A percentile compares a stretch with the other conserved stretches of the same genome.
phyloP scores from a whole-genome alignment of 192 early-diverging fungal species.

The Backusella circina region DNA sequence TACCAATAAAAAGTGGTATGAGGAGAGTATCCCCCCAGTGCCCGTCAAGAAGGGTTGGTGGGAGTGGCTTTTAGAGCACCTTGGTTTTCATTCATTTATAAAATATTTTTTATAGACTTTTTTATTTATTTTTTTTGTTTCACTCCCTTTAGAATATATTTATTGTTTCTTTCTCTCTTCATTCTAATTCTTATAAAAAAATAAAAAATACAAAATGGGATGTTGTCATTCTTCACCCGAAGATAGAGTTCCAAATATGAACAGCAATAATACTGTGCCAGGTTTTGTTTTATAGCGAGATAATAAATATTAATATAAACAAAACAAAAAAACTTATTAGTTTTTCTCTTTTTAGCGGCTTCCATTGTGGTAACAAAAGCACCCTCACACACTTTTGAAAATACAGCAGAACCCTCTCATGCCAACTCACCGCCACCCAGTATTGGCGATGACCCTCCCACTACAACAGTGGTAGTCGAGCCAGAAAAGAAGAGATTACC shows the following conservation, averaged over 20 bases:
- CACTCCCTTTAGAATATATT: too few relatives aligned
- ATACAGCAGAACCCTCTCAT: not conserved
- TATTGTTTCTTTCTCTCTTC: not conserved
- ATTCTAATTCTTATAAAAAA: not conserved
- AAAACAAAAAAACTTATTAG: not conserved
- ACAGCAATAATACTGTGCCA: not conserved
- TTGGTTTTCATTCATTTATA: not conserved
- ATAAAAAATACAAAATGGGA: slow-evolving; percentile 8
- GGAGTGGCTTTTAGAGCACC: not conserved
- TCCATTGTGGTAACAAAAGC: not conserved
- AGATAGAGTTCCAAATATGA: not conserved
- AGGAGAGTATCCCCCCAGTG: not conserved
- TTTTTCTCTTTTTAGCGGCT: not conserved
- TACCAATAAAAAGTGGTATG: too few relatives aligned
- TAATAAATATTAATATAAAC: too few relatives aligned
- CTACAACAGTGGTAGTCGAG: not conserved
- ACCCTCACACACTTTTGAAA: not conserved
- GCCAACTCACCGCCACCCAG: not conserved
- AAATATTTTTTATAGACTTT: not conserved
- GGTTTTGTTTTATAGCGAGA: not conserved
- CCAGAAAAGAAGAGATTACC: not conserved
- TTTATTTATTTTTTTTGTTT: not conserved
- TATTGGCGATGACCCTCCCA: not conserved
- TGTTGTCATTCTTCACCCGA: slow-evolving; percentile 12
- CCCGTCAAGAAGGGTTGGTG: not conserved